Base-by-base conservation (phyloP, 208 protist species). In the Trypanosoma melophagium region DNA sequence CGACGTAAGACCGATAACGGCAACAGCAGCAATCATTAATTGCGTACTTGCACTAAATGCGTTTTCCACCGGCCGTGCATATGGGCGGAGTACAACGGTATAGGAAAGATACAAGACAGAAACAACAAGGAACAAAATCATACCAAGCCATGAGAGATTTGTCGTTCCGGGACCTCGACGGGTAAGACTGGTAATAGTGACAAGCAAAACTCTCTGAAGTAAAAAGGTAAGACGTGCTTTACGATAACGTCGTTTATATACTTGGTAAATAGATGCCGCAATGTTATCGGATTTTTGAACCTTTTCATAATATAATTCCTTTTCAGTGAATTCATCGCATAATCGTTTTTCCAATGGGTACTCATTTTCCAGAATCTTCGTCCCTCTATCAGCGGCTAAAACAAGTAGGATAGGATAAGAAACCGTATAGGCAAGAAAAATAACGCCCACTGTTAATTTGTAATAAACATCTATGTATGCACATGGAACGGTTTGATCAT, bases 261-360 rank as follows among this genome's bases (percentile, higher is more conserved):
- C 82, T 24, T 76, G 65, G 51, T 88, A 94, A 19, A 87, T 70
- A 31, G 83, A 82, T 51, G 67, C 54, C 4, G 83, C 82, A 50
- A 79, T 63, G 61, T 91, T 91, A 40, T 69, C 50, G 1, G 85
- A 89, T 21, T 63, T 73, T n/a, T 75, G 50, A 49, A 86, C 79
- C 60, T 89, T 87, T 76, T 91, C 83, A 40, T 83, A 79, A 68
- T 83, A 87, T 12, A 86, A 64, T 58, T 94, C 84, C 24, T 79
- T 58, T 14, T 75, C 45, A 16, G 79, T 82, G 58, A 88, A 86
- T 50, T 81, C 71, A 58, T 89, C 83, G 45, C 75, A 58, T 22
- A 83, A 74, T 40, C 85, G 80, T 25, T 71, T 81, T 67, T 87
- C 77, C 12, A 94, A 69, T 19, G 85, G 85, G 60, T 87, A 94